phyloP scores from a whole-genome alignment of 2,329 filamentous ascomycete genomes.

The Bipolaris bicolor region DNA sequence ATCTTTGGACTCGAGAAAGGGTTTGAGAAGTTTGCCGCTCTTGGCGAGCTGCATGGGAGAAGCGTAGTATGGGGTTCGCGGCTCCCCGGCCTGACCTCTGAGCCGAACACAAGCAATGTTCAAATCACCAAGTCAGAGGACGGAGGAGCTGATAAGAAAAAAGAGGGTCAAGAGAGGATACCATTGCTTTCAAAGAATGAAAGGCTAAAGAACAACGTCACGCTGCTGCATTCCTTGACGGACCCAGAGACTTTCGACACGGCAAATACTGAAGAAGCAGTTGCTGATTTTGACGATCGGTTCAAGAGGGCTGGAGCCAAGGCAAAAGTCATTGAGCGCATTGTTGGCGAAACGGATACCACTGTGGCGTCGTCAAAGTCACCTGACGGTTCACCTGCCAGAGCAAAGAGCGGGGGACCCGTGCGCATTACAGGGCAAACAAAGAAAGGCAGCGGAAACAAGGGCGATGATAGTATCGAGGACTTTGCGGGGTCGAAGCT shows the following conservation, averaged over 20 bases:
- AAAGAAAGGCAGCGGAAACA: constrained; percentile 20
- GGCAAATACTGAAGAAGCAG: constrained; percentile 84
- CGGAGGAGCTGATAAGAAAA: neutral
- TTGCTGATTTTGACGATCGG: constrained; percentile 90
- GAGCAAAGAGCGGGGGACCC: constrained; percentile 20
- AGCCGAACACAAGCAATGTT: neutral
- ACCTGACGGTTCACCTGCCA: constrained; percentile 40
- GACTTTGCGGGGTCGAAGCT: constrained; percentile 42
- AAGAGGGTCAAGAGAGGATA: constrained; percentile 38
- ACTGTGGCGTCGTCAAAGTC: constrained; percentile 9
- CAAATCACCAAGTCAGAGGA: neutral
- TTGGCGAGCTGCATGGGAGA: constrained; percentile 78
- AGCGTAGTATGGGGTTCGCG: constrained; percentile 84
- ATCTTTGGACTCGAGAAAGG: constrained; percentile 90
- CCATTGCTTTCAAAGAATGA: constrained; percentile 61
- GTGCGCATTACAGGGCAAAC: constrained; percentile 24
- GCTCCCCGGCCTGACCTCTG: constrained; percentile 44
- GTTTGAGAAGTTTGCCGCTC: constrained; percentile 87
- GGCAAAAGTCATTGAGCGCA: constrained; percentile 80
- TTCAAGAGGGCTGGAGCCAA: constrained; percentile 84
- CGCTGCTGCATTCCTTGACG: constrained; percentile 75
- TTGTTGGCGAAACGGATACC: constrained; percentile 53
- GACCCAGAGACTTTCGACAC: constrained; percentile 79
- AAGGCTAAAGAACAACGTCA: constrained; percentile 77
- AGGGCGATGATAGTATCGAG: constrained; percentile 42